phyloP scores from a whole-genome alignment of 192 early-diverging fungal species.

The Coemansia sp. region DNA sequence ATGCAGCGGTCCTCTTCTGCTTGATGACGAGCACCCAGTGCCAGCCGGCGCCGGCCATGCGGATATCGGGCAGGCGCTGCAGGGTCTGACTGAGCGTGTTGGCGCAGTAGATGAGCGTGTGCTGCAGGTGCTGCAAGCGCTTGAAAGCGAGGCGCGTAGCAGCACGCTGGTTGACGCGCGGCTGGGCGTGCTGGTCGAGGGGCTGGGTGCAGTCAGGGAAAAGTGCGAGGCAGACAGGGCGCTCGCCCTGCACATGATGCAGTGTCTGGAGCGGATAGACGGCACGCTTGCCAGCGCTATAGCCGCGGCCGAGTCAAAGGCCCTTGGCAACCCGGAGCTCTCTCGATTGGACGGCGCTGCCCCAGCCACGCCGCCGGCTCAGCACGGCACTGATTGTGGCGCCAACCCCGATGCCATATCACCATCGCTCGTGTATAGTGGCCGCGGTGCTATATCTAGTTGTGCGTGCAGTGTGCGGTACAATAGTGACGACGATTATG shows the following conservation, averaged over 20 bases:
- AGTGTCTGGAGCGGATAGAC: constrained; percentile 22
- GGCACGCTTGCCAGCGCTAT: constrained; percentile 14
- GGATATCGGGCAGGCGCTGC: constrained; percentile 4
- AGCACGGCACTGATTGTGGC: neutral
- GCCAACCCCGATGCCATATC: neutral
- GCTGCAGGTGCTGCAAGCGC: constrained; percentile 8
- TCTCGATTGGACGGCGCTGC: neutral
- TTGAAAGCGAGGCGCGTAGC: neutral
- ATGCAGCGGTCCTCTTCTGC: neutral
- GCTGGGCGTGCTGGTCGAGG: constrained; percentile 12
- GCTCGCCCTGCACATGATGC: constrained; percentile 5
- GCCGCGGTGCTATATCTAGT: neutral
- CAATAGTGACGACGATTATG: constrained; percentile 9
- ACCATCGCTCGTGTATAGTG: neutral
- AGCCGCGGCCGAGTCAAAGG: neutral
- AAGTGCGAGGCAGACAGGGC: constrained; percentile 20
- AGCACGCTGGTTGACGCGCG: neutral
- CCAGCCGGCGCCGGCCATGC: too few species aligned
- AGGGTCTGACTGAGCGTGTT: constrained; percentile 4
- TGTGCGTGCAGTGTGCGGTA: neutral
- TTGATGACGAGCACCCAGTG: neutral
- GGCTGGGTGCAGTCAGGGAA: constrained; percentile 12
- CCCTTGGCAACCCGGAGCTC: neutral
- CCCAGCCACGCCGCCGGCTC: neutral
- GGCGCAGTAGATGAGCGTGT: constrained; percentile 5